A percentile compares a stretch with the other conserved stretches of the same genome.
Conservation (phyloP, 2,329 filamentous ascomycete genomes). For the Graphilbum fragrans region DNA sequence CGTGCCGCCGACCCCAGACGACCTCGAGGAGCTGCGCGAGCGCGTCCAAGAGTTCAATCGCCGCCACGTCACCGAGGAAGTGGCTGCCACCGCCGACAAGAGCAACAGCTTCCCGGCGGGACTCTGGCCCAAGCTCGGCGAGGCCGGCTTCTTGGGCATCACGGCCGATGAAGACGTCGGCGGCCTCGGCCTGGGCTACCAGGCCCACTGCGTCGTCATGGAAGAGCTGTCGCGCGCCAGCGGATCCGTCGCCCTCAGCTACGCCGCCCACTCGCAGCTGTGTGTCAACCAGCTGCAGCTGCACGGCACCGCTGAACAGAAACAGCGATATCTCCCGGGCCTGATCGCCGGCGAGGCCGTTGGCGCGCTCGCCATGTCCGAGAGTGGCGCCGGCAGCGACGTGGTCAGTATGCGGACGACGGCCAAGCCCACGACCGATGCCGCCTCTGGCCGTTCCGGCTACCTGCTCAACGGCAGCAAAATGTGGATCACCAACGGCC, state of each 20-base stretch:
- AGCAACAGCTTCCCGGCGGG: constrained; percentile 77
- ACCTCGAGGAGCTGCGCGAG: constrained; percentile 71
- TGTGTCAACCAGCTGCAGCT: constrained; percentile 94
- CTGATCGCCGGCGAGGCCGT: constrained; percentile 71
- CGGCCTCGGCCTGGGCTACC: constrained; percentile 84
- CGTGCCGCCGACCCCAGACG: constrained; percentile 53
- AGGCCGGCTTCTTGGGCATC: constrained; percentile 82
- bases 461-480: constrained; percentile 82
- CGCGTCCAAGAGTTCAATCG: constrained; percentile 81
- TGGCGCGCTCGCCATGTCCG: constrained; percentile 88
- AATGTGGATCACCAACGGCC: constrained; percentile 99
- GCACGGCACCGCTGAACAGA: constrained; percentile 72
- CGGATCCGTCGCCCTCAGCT: constrained; percentile 75
- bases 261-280: constrained; percentile 89
- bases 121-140: constrained; percentile 90
- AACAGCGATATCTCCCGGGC: constrained; percentile 65
- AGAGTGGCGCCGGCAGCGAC: constrained; percentile 81
- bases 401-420: constrained; percentile 92
- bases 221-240: constrained; percentile 88
- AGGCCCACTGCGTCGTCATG: constrained; percentile 91
- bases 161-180: constrained; percentile 90
- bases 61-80: constrained; percentile 72
- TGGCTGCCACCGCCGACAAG: constrained; percentile 74
- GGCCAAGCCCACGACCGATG: constrained; percentile 68
- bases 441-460: constrained; percentile 54